phyloP scores from a whole-genome alignment of 192 early-diverging fungal genomes.

The Dissophora ornata region DNA sequence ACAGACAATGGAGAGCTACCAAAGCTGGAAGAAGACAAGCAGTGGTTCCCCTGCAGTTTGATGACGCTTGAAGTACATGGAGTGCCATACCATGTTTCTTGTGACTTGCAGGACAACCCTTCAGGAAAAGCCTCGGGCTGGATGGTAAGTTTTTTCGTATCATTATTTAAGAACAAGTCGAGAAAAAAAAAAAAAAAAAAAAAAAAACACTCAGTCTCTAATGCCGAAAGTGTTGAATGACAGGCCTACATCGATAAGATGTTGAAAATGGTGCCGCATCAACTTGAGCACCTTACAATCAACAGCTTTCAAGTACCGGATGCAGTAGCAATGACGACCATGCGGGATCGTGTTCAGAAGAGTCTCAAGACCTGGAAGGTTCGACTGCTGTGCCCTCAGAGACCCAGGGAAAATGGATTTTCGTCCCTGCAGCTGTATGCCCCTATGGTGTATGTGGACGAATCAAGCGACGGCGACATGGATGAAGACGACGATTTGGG shows the following conservation, averaged over 20 bases:
- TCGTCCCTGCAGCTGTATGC: constrained; percentile 14
- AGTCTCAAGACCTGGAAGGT: constrained; percentile 31
- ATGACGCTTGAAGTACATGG: constrained; percentile 15
- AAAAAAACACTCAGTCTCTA: too few relatives aligned
- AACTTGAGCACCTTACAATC: constrained; percentile 16
- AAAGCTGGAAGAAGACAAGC: constrained; percentile 4
- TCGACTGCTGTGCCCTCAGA: constrained; percentile 27
- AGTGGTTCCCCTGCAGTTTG: constrained; percentile 25
- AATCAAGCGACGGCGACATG: constrained; percentile 19
- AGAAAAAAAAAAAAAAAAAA: too few relatives aligned
- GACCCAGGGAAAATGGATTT: constrained; percentile 7
- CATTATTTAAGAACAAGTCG: too few relatives aligned
- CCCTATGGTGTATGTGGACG: constrained; percentile 20
- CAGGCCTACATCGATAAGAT: constrained; percentile 24
- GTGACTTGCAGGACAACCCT: constrained; percentile 23
- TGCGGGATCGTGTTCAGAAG: constrained; percentile 6
- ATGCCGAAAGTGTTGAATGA: too few relatives aligned
- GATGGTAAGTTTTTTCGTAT: constrained; percentile 29
- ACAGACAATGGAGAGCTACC: background rate
- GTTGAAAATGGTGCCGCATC: constrained; percentile 9
- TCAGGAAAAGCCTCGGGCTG: constrained; percentile 4
- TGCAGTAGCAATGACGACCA: background rate
- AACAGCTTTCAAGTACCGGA: constrained; percentile 26
- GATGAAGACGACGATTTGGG: background rate
- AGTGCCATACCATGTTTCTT: constrained; percentile 29